Base-by-base conservation (phyloP, 768 basidiomycete species). In the Naganishia friedmannii region DNA sequence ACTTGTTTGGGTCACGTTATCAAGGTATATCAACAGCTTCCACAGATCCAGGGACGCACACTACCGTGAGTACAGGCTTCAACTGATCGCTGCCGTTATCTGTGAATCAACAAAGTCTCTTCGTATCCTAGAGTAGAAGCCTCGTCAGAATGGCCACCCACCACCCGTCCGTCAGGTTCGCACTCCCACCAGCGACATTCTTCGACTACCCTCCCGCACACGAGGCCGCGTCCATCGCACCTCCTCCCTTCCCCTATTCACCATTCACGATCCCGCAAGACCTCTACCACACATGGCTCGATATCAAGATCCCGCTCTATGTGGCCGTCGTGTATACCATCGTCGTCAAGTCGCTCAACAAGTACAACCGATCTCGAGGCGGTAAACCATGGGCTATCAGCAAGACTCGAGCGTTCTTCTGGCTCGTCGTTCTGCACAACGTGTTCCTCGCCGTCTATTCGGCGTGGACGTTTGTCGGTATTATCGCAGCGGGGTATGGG, bases 361-460 rank as follows among this genome's bases (percentile, higher is more conserved):
- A 65, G 53, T 32, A 57, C 32, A 76, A 76, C 72, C 69, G 72
- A 48, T 72, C 73, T 45, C 67, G 72, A 45, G 72, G 72, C 4
- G 58, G 56, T 3, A 65, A 70, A 1, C 74, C 74, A 66, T 71
- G 72, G 53, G 66, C 65, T 2, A 63, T 71, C 28, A 66, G 65
- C 56, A 71, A 71, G 53, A 67, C 70, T 5, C 31, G 55, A 2
- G 31, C 46, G 23, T 71, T 71, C 66, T 66, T 66, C 51, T 67
- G 56, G 57, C 58, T 71, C 54, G 73, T 78, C 34, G 67, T 78
- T 34, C 53, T 66, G 26, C 77, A 78, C 68, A 78, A 78, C 67
- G 56, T 77, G 26, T 67, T 75, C 60, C 73, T 77, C 46, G 73
- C 73, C 19, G 60, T 57, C 28, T 77, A 77, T 68, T 74, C 72